phyloP scores from a whole-genome alignment of 176 grass and related monocot species.

The Leersia perrieri region DNA sequence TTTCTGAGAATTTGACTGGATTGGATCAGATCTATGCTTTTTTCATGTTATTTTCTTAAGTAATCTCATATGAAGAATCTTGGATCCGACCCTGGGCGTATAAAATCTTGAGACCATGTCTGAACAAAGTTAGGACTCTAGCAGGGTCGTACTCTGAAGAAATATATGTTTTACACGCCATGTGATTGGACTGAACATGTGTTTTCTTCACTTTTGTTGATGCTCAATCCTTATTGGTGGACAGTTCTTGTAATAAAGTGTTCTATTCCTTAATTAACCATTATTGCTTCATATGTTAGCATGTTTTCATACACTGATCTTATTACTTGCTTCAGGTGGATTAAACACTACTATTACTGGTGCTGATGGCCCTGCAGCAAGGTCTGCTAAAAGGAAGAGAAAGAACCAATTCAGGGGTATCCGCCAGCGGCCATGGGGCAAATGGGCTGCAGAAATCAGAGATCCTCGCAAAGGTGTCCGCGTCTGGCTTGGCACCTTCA shows the following conservation, averaged over 20 bases:
- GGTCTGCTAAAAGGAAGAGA: constrained; percentile 59
- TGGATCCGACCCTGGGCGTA: neutral
- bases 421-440: constrained; percentile 88
- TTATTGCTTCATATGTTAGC: neutral
- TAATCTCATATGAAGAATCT: neutral
- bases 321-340: constrained; percentile 34
- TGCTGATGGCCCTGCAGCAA: constrained; percentile 25
- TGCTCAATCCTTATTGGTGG: neutral
- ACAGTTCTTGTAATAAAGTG: neutral
- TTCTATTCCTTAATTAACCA: neutral
- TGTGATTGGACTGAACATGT: neutral
- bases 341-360: constrained; percentile 16
- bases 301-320: neutral
- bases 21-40: neutral
- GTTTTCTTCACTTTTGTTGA: neutral
- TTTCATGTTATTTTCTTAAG: neutral
- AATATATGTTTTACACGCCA: neutral
- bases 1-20: neutral
- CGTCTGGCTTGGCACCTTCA: constrained; percentile 94
- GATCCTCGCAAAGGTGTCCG: constrained; percentile 90
- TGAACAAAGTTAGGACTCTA: neutral
- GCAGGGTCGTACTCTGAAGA: neutral
- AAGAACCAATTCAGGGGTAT: constrained; percentile 93
- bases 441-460: constrained; percentile 99
- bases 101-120: neutral